Conservation (phyloP, 78 protist genomes). For the Pigoraptor vietnamica region DNA sequence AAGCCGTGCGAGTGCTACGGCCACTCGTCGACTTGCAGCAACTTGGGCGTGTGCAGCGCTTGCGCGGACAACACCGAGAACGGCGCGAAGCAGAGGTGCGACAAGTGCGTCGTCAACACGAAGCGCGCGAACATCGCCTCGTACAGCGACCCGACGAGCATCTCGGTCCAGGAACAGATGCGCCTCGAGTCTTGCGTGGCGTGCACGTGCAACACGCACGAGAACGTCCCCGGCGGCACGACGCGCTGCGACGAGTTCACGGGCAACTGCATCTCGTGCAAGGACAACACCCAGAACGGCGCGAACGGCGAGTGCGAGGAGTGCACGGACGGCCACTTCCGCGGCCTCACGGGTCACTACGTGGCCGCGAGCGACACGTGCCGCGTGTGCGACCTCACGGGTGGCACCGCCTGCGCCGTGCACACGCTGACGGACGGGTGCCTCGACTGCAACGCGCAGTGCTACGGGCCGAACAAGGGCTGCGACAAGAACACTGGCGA, state of each 20-base stretch:
- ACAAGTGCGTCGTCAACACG: background rate
- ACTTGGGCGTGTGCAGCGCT: background rate
- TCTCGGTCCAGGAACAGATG: too few species aligned
- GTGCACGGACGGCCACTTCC: background rate
- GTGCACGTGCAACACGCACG: background rate
- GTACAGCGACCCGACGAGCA: background rate
- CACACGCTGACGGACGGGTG: background rate
- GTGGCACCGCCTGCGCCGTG: background rate
- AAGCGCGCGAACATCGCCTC: background rate
- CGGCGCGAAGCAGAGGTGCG: background rate
- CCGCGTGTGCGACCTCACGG: background rate
- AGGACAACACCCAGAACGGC: background rate
- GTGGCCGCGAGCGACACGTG: background rate
- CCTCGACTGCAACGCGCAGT: background rate
- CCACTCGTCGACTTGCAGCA: conserved; percentile 10
- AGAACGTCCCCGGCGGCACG: background rate
- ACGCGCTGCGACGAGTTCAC: background rate
- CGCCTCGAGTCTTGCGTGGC: background rate
- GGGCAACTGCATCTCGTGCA: background rate
- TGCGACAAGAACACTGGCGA: background rate
- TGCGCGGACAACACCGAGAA: background rate
- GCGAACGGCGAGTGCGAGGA: background rate
- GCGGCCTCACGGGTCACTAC: too few species aligned
- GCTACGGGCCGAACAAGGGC: background rate
- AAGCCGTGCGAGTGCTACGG: conserved; percentile 3